phyloP scores from a whole-genome alignment of 2,329 filamentous ascomycete species.

The Cladophialophora psammophila region DNA sequence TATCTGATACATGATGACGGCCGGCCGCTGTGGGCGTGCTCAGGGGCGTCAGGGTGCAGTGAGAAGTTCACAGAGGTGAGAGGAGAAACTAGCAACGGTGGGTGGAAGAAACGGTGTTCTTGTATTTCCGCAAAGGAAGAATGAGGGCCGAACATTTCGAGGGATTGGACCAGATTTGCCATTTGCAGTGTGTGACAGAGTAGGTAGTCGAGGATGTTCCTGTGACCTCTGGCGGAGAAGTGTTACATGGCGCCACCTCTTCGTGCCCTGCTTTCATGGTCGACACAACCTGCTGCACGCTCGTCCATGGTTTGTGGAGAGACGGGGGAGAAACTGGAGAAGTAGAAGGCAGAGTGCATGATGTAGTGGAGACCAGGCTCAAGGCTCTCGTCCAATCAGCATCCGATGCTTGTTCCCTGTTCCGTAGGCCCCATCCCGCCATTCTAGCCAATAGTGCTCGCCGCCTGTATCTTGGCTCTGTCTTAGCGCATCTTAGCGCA shows the following conservation, averaged over 20 bases:
- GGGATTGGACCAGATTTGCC: slow-evolving; percentile 3
- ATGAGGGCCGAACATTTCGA: neutral
- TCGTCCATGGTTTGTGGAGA: neutral
- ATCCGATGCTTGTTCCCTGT: slow-evolving; percentile 1
- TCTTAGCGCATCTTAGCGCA: neutral
- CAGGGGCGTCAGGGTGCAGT: neutral
- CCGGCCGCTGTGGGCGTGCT: neutral
- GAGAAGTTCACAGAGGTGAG: slow-evolving; percentile 1
- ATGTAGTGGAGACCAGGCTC: neutral
- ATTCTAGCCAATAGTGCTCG: neutral
- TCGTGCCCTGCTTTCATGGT: slow-evolving; percentile 12
- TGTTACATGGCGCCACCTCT: slow-evolving; percentile 18
- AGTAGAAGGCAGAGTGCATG: neutral
- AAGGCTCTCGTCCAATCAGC: slow-evolving; percentile 15
- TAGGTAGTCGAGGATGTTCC: slow-evolving; percentile 8
- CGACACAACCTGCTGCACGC: neutral
- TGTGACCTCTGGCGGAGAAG: slow-evolving; percentile 21
- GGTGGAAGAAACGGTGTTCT: slow-evolving; percentile 7
- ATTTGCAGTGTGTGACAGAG: neutral
- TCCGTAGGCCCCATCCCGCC: neutral
- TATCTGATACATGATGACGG: slow-evolving; percentile 45
- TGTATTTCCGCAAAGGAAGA: slow-evolving; percentile 15
- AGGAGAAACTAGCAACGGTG: neutral
- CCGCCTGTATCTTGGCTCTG: neutral
- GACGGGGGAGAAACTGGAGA: slow-evolving; percentile 7